Evolutionary conservation across 2,329 filamentous ascomycete species (phyloP).

Genomic region (Cladophialophora yegresii): DNA sequence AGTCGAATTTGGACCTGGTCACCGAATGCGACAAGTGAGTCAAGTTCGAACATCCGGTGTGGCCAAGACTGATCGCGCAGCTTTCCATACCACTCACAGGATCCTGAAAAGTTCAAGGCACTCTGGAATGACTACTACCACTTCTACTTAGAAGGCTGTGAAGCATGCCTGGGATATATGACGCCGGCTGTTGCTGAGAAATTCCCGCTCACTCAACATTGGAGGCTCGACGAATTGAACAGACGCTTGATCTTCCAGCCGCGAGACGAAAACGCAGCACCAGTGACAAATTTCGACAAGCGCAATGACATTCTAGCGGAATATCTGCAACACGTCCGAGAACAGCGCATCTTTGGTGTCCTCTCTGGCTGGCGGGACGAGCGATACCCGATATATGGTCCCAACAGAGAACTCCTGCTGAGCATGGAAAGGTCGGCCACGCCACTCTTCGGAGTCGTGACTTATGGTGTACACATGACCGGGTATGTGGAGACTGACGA

Average conservation of each 20-base stretch:
- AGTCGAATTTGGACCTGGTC: constrained; percentile 58
- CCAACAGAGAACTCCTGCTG: constrained; percentile 61
- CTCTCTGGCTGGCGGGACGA: constrained; percentile 80
- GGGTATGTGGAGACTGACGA: constrained; percentile 63
- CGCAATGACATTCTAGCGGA: constrained; percentile 61
- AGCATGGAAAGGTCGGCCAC: constrained; percentile 75
- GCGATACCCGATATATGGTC: constrained; percentile 74
- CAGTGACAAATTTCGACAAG: constrained; percentile 55
- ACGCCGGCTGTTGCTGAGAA: constrained; percentile 39
- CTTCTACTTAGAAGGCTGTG: constrained; percentile 68
- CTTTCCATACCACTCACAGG: constrained; percentile 72
- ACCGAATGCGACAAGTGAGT: constrained; percentile 58
- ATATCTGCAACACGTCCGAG: constrained; percentile 68
- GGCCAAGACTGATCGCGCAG: constrained; percentile 47
- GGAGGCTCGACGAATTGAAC: constrained; percentile 22
- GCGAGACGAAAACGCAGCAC: constrained; percentile 19
- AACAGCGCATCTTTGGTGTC: constrained; percentile 70
- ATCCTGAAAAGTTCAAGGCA: constrained; percentile 58
- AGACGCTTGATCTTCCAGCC: constrained; percentile 32
- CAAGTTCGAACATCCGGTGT: neutral
- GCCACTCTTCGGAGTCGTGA: constrained; percentile 71
- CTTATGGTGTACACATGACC: constrained; percentile 80
- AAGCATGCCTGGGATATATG: constrained; percentile 63
- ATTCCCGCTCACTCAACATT: constrained; percentile 27
- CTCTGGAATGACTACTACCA: constrained; percentile 59